A percentile compares a stretch with the other conserved stretches of the same genome.
These are phyloP conservation scores for Trametes gibbosa DNA, from an alignment of 768 basidiomycete genomes.

Conservation along the genomic window DNA sequence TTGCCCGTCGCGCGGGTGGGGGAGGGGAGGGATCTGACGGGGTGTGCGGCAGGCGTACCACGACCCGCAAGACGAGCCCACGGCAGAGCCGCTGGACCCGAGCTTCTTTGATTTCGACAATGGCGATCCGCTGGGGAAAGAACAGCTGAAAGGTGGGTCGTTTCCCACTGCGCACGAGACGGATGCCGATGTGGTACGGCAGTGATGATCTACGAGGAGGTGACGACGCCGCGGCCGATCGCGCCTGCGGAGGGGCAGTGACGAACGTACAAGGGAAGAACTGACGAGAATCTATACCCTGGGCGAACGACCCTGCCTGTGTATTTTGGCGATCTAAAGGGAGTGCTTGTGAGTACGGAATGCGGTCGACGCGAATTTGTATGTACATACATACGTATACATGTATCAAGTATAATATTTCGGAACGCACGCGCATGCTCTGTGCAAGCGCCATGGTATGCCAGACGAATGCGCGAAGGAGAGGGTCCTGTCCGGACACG, in stretches of 20 bases:
- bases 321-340: conserved; percentile 5
- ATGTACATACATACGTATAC: not conserved
- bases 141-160: conserved; percentile 61
- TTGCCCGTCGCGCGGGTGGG: not conserved
- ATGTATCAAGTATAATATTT: conserved; percentile 19
- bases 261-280: not conserved
- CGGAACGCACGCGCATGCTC: too few relatives aligned
- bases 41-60: conserved; percentile 71
- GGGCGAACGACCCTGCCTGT: not conserved
- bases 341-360: not conserved
- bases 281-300: not conserved
- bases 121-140: conserved; percentile 60
- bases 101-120: conserved; percentile 85
- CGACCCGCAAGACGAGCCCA: conserved; percentile 86
- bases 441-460: too few relatives aligned
- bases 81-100: conserved; percentile 70
- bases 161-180: not conserved
- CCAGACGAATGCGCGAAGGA: conserved; percentile 4
- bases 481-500: not conserved
- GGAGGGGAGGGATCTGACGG: not conserved
- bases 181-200: not conserved
- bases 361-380: not conserved
- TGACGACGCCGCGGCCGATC: conserved; percentile 25
- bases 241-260: conserved; percentile 6
- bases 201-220: conserved; percentile 36